These are phyloP conservation scores for Chloris gayana DNA, from an alignment of 176 grass and related monocot species.

Conservation along the genomic window DNA sequence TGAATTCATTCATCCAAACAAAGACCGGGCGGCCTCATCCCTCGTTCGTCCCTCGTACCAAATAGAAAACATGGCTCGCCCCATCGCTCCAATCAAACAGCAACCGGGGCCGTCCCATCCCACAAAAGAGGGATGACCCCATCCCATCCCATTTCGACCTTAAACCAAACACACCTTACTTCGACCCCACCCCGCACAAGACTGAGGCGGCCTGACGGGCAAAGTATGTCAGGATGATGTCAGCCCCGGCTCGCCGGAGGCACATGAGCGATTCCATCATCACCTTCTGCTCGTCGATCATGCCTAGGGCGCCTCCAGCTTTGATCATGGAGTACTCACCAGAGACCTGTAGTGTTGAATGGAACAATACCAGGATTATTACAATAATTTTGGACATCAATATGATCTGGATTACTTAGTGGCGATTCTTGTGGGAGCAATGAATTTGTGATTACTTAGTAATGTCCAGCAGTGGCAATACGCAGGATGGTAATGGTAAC, in stretches of 20 bases:
- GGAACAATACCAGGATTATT: neutral
- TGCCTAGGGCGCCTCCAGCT: constrained; percentile 67
- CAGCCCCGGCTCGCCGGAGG: constrained; percentile 75
- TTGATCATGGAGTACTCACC: constrained; percentile 99
- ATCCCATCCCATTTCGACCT: no score
- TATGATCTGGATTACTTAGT: neutral
- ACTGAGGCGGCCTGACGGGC: constrained; percentile 84
- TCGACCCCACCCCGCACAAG: constrained; percentile 61
- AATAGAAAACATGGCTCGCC: no score
- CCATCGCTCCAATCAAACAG: no score
- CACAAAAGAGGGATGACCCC: no score
- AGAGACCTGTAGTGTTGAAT: constrained; percentile 64
- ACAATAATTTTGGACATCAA: neutral
- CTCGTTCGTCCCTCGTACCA: no score
- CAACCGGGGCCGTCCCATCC: no score
- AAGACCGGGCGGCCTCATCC: no score
- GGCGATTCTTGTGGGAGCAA: neutral
- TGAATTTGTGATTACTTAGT: neutral
- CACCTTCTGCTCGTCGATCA: constrained; percentile 95
- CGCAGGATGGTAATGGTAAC: neutral
- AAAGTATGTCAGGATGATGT: constrained; percentile 93
- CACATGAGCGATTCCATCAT: constrained; percentile 99
- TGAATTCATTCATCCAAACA: no score
- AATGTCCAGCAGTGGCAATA: neutral
- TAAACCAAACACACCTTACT: no score